Evolutionary conservation across 192 early-diverging fungal species (phyloP).

Genomic region (Pilaira anomala): DNA sequence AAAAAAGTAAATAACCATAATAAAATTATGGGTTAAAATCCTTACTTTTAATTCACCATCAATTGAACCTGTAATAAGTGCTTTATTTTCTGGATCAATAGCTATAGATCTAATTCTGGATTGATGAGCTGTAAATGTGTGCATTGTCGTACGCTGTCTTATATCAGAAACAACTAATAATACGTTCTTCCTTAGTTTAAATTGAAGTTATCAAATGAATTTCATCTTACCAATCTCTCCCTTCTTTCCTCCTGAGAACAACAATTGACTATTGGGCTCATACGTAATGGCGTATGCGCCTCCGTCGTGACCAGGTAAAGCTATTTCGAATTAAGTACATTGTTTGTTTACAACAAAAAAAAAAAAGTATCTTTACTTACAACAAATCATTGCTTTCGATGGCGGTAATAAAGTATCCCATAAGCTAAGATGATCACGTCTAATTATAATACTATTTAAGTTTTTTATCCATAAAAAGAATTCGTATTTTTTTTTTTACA

Average conservation of each 20-base stretch:
- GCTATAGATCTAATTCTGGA: conserved; percentile 60
- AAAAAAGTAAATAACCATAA: not conserved
- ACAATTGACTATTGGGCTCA: conserved; percentile 53
- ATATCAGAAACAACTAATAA: conserved; percentile 68
- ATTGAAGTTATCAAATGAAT: not conserved
- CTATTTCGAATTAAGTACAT: conserved; percentile 17
- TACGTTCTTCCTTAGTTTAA: not conserved
- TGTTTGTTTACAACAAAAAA: not conserved
- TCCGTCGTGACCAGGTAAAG: conserved; percentile 56
- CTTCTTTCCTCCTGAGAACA: conserved; percentile 71
- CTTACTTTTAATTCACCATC: conserved; percentile 67
- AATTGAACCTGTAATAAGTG: conserved; percentile 63
- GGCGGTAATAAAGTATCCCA: conserved; percentile 78
- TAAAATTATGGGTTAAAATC: not conserved
- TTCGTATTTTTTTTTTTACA: no score
- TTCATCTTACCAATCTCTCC: conserved; percentile 68
- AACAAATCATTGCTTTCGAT: conserved; percentile 54
- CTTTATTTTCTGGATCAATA: conserved; percentile 56
- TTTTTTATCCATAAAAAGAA: no score
- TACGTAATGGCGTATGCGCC: conserved; percentile 67
- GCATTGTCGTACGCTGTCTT: conserved; percentile 59
- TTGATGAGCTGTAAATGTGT: conserved; percentile 68
- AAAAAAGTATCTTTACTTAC: conserved; percentile 38
- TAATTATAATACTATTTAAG: not conserved
- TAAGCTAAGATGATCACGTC: conserved; percentile 59